These are phyloP conservation scores for Saturnispora dispora DNA, from an alignment of 805 yeast species.

Conservation along the genomic window DNA sequence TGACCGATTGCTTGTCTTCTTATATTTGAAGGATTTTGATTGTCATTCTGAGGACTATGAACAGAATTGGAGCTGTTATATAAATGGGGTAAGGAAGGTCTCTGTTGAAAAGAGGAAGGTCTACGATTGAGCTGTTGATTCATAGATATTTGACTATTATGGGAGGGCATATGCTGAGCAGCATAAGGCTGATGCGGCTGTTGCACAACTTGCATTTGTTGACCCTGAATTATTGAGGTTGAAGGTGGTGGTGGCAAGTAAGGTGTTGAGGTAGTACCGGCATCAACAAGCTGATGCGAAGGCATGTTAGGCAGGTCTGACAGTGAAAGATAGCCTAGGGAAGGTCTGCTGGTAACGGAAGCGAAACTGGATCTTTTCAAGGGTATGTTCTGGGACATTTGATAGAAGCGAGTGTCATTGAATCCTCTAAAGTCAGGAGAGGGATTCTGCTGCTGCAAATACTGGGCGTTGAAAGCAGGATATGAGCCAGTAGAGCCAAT, in stretches of 20 bases:
- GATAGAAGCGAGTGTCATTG: background rate
- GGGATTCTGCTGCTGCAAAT: background rate
- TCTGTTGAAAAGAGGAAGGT: background rate
- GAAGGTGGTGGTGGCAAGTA: background rate
- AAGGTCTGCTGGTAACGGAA: background rate
- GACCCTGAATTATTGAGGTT: background rate
- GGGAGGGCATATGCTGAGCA: background rate
- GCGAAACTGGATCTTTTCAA: background rate
- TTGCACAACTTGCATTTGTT: background rate
- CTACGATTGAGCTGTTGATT: background rate
- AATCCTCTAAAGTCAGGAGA: background rate
- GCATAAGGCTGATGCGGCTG: background rate
- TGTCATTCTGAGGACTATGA: background rate
- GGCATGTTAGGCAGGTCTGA: background rate
- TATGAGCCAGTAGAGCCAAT: background rate
- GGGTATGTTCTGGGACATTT: background rate
- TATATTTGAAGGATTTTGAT: background rate
- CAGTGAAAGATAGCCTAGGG: background rate
- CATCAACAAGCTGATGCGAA: background rate
- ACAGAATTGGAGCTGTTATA: background rate
- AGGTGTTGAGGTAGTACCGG: background rate
- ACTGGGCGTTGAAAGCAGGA: background rate
- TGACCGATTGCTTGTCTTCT: background rate
- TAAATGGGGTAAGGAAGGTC: background rate
- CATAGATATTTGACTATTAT: background rate